phyloP scores from a whole-genome alignment of 441 rosid species.

The Daphne laureola region DNA sequence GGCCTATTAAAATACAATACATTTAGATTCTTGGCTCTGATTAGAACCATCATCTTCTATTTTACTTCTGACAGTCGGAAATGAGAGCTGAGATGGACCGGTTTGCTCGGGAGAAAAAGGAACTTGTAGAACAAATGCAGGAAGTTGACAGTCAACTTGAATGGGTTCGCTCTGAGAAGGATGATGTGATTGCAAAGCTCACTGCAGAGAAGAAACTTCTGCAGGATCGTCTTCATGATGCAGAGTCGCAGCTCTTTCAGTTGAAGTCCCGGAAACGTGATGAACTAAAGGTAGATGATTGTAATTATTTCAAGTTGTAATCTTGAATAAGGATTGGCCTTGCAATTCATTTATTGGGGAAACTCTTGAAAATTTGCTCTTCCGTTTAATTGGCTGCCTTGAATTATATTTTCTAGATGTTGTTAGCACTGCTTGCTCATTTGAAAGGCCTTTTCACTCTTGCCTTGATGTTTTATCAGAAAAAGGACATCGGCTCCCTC shows the following conservation, averaged over 20 bases:
- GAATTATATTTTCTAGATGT: no score
- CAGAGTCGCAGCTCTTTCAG: constrained; percentile 79
- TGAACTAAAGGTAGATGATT: constrained; percentile 73
- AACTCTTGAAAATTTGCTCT: background rate
- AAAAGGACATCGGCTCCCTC: no score
- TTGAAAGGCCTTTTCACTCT: no score
- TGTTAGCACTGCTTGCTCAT: no score
- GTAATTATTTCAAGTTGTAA: background rate
- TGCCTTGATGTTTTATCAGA: no score
- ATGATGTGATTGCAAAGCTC: constrained; percentile 74
- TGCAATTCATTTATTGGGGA: background rate
- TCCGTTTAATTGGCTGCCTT: no score
- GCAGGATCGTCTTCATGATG: constrained; percentile 94
- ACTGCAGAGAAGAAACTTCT: constrained; percentile 71
- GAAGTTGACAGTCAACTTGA: constrained; percentile 95
- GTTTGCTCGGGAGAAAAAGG: constrained; percentile 81
- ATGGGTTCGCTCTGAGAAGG: constrained; percentile 92
- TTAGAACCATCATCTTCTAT: constrained; percentile 19
- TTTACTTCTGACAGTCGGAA: constrained; percentile 57
- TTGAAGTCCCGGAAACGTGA: constrained; percentile 91
- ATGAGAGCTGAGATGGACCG: constrained; percentile 87
- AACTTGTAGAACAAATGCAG: constrained; percentile 72
- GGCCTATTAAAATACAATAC: constrained; percentile 8
- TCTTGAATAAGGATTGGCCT: background rate
- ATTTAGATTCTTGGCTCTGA: constrained; percentile 5